Evolutionary conservation across 768 basidiomycete species (phyloP).

Genomic region (Kwoniella sp.): DNA sequence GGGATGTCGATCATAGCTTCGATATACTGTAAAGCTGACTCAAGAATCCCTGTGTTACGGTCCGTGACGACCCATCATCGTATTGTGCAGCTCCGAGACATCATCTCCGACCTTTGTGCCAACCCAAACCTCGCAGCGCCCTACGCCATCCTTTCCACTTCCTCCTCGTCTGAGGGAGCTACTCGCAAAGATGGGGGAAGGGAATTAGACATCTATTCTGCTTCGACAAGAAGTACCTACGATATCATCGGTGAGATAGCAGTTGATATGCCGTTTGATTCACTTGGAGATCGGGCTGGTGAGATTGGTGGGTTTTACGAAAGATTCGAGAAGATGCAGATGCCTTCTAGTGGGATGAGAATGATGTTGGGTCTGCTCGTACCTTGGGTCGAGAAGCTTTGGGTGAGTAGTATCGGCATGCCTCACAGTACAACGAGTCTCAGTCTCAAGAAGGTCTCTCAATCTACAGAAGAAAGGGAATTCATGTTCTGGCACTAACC

Average conservation of each 20-base stretch:
- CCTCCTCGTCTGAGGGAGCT: neutral
- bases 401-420: slow-evolving; percentile 26
- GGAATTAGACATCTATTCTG: slow-evolving; percentile 29
- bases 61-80: no score
- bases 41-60: no score
- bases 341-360: slow-evolving; percentile 13
- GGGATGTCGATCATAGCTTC: no score
- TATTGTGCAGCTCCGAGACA: slow-evolving; percentile 23
- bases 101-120: slow-evolving; percentile 21
- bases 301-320: slow-evolving; percentile 26
- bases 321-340: slow-evolving; percentile 30
- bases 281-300: slow-evolving; percentile 21
- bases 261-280: slow-evolving; percentile 25
- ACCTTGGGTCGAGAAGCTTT: slow-evolving; percentile 24
- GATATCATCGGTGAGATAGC: slow-evolving; percentile 34
- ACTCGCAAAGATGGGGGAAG: neutral
- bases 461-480: no score
- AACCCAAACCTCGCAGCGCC: slow-evolving; percentile 12
- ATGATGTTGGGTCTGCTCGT: slow-evolving; percentile 17
- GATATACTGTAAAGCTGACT: no score
- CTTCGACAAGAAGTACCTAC: slow-evolving; percentile 20
- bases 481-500: no score
- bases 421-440: no score
- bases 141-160: neutral
- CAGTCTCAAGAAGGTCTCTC: no score